Percentiles rank a stretch among this genome's conserved stretches.
Evolutionary conservation across 2,329 filamentous ascomycete species (phyloP).

Genomic region (Talaromyces atroroseus): DNA sequence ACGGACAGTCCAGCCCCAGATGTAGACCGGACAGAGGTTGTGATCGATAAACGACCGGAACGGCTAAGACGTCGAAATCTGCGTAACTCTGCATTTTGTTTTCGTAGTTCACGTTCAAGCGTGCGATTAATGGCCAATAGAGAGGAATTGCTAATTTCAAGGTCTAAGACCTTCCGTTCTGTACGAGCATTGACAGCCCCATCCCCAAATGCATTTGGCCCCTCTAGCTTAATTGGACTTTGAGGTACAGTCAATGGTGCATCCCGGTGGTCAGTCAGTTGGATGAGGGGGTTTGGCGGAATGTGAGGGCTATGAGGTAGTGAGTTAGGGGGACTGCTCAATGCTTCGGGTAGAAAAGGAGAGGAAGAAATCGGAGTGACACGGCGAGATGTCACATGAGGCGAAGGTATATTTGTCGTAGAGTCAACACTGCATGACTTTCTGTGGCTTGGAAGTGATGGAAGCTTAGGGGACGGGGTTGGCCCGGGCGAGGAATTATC

Average conservation of each 20-base stretch:
- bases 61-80: conserved; percentile 81
- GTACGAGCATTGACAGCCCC: conserved; percentile 84
- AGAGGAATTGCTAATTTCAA: conserved; percentile 95
- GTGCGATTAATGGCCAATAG: conserved; percentile 92
- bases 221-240: conserved; percentile 43
- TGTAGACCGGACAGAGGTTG: conserved; percentile 42
- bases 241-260: conserved; percentile 53
- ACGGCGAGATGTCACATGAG: conserved; percentile 21
- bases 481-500: conserved; percentile 5
- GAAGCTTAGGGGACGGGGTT: conserved; percentile 10
- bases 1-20: conserved; percentile 42
- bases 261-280: conserved; percentile 33
- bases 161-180: conserved; percentile 89
- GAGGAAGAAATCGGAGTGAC: conserved; percentile 29
- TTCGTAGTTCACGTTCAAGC: conserved; percentile 82
- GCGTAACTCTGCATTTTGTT: conserved; percentile 82
- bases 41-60: conserved; percentile 65
- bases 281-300: conserved; percentile 29
- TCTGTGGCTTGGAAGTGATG: conserved; percentile 13
- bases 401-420: conserved; percentile 13
- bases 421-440: conserved; percentile 34
- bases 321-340: conserved; percentile 21
- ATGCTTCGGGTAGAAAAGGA: conserved; percentile 18
- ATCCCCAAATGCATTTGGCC: conserved; percentile 53
- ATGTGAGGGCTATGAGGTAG: conserved; percentile 26